Evolutionary conservation across 768 basidiomycete genomes (phyloP), one percentile per base, ranked within the genome.

Genomic region (Mycena galericulata): DNA sequence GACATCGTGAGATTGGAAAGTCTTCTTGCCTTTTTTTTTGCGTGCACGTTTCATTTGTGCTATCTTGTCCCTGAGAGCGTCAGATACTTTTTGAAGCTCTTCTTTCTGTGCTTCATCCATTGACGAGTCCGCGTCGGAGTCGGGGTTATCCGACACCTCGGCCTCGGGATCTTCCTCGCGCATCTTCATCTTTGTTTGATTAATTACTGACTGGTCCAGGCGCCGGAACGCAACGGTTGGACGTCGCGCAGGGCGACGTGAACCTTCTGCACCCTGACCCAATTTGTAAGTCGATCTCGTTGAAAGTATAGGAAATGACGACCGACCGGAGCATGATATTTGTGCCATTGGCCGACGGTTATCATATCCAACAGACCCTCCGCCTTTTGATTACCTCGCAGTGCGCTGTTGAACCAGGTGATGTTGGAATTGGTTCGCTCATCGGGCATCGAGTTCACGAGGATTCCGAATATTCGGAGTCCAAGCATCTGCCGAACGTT

Each of bases 391-490:
- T 60, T 59, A 2, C 59, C 66, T 18, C 66, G 66, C 58, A 67
- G 26, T 27, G 66, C 34, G 34, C 38, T 80, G 24, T 69, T 84
- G 27, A 73, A 68, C 74, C 73, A 75, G 7, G 75, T 77, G 40
- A 77, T 71, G 1, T 65, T 62, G 26, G 76, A 78, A 17, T 73
- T 76, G 14, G 78, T 78, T 20, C 74, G 69, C 62, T 80, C 79
- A 49, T 79, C 78, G 8, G 76, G 64, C 78, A 80, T 80, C 0
- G 77, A 80, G 62, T 78, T 79, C n/a, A 73, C 77, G 15, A 73
- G 62, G 34, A 78, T 71, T 0, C 76, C 62, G 58, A 75, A 77
- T n/a, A 79, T 67, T 62, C 74, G 75, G n/a, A 75, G 62, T 50
- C 73, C 75, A 20, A 75, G 65, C 43, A 61, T 55, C 73, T 76